These are phyloP conservation scores for Zopfia rhizophila DNA, from an alignment of 2,329 filamentous ascomycete genomes.

Conservation along the genomic window DNA sequence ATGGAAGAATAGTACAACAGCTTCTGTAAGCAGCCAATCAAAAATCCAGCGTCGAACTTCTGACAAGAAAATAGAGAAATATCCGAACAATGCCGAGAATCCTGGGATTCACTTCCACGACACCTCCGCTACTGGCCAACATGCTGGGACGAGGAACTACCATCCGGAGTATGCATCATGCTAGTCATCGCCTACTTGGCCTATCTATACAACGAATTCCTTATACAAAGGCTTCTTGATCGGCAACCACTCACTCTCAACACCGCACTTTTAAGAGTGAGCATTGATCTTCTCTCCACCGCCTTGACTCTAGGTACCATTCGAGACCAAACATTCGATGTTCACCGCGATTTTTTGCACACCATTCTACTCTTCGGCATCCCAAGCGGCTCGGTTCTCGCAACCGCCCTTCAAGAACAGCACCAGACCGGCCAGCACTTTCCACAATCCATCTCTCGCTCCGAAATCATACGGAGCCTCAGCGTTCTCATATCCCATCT, in stretches of 20 bases:
- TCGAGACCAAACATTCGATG: constrained; percentile 44
- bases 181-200: constrained; percentile 43
- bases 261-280: constrained; percentile 35
- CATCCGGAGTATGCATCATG: constrained; percentile 45
- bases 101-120: constrained; percentile 39
- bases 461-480: constrained; percentile 52
- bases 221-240: constrained; percentile 47
- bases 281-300: constrained; percentile 39
- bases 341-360: constrained; percentile 42
- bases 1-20: constrained; percentile 29
- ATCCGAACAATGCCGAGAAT: constrained; percentile 36
- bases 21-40: constrained; percentile 26
- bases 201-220: constrained; percentile 49
- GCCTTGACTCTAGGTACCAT: constrained; percentile 39
- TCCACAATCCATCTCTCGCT: constrained; percentile 43
- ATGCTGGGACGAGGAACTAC: constrained; percentile 40
- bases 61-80: constrained; percentile 31
- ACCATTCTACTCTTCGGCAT: constrained; percentile 42
- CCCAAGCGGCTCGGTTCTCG: constrained; percentile 40
- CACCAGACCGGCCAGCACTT: constrained; percentile 38
- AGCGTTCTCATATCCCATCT: constrained; percentile 54
- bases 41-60: not conserved
- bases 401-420: constrained; percentile 42
- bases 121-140: constrained; percentile 43
- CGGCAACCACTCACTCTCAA: constrained; percentile 35